Evolutionary conservation across 306 rosid species (phyloP), one percentile per base, ranked within the genome.

Genomic region (Dalbergia cochinchinensis): DNA sequence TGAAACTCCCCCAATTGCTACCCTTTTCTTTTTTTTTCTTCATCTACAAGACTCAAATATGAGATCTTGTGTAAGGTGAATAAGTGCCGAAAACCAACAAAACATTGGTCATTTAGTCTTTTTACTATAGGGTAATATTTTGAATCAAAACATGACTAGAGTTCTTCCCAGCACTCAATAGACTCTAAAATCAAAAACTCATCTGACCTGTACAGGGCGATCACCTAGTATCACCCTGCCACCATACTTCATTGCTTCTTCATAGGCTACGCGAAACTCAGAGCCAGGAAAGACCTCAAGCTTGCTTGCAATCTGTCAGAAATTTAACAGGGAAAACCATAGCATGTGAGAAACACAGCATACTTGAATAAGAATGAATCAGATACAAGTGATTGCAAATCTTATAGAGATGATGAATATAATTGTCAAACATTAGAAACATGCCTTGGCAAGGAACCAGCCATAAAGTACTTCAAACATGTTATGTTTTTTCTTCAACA

Each of bases 381-480:
- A 72, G 67, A 69, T 16, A 62, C 19, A n/a, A 69, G 58, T 42
- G 35, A 16, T 68, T 65, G 71, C 42, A 76, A 54, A 71, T 57
- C 41, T 20, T 71, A 13, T 5, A 22, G 59, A 37, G 20, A 45
- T 57, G 59, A 48, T 50, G 60, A 31, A 45, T 57, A 65, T 67
- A 65, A 71, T 15, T 18, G 54, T 48, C 71, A 86, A 69, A 72
- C 53, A 78, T 42, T 42, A 63, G 59, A 80, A 83, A 73, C 94
- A 66, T 87, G 86, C 99, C 98, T 95, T 95, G 19, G 99, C 94
- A 69, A 93, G 97, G 87, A 93, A 95, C 98, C 97, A 95, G 82
- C 96, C 82, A 83, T 95, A 93, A 65, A 95, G 80, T 77, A 95
- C 92, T 79, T 87, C 97, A 78, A 95, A 90, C 78, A 86, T 69